Base-by-base conservation (phyloP, 2,329 filamentous ascomycete species). In the Venturia oleaginea region DNA sequence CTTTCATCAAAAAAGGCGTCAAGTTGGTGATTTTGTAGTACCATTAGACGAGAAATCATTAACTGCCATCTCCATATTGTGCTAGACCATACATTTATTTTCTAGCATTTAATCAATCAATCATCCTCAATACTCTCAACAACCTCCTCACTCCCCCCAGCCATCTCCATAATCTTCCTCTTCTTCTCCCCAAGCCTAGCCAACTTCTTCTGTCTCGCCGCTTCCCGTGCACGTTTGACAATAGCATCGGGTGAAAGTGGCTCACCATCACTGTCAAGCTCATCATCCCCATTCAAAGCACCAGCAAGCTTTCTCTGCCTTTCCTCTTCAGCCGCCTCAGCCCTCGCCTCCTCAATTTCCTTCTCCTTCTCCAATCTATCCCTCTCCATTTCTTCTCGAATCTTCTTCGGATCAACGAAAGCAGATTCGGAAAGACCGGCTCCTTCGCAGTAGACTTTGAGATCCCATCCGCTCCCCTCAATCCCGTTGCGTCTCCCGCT, bases 391-490 rank as follows among this genome's bases (percentile, higher is more conserved):
- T 77, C 76, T 54, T 70, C 71, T 60, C 73, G 72, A 46, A 79
- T 69, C 15, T 72, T 70, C 5, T 73, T 69, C 0, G 74, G 74
- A 64, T 75, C 71, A 7, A 65, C 74, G 67, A 79, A 80, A 0
- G 70, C 69, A 0, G 69, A 71, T 2, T 77, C 71, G 19, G 76
- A 73, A 62, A 68, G 70, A 60, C 69, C 78, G 10, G 72, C 72
- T n/a, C 72, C 71, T 27, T 68, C 66, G 0, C 78, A 74, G 65
- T 78, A 81, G 11, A 71, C 68, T 37, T 76, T 71, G 67, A 80
- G 75, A 62, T 76, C 72, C 72, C 75, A 74, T n/a, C 71, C 69
- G 5, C 75, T 73, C 10, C 74, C 71, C 22, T 74, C 73, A 10
- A 51, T 10, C 22, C 51, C 51, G 24, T 72, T 69, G 22, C 75